Evolutionary conservation across 2,329 filamentous ascomycete species (phyloP).

Genomic region (Verticillium nonalfalfae): DNA sequence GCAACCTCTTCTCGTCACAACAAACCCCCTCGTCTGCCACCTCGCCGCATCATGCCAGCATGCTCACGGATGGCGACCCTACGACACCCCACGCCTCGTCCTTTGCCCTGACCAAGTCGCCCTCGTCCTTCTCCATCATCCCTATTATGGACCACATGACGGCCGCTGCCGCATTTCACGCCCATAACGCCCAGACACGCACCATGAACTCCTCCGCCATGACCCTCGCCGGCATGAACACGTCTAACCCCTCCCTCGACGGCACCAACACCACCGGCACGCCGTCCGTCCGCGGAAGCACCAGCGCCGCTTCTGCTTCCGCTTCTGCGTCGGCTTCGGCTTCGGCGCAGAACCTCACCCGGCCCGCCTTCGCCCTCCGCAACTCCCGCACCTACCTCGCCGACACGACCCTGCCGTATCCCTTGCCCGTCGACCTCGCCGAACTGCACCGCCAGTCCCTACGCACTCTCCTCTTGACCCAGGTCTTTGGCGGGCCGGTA

Average conservation of each 20-base stretch:
- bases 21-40: not conserved
- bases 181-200: slow-evolving; percentile 1
- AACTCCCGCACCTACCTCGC: slow-evolving; percentile 80
- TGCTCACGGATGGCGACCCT: not conserved
- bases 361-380: slow-evolving; percentile 55
- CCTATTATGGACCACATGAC: slow-evolving; percentile 1
- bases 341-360: slow-evolving; percentile 9
- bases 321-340: too few species aligned
- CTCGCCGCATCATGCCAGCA: not conserved
- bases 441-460: slow-evolving; percentile 86
- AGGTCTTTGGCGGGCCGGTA: slow-evolving; percentile 74
- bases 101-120: not conserved
- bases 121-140: slow-evolving; percentile 2
- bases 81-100: not conserved
- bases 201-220: slow-evolving; percentile 2
- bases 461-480: slow-evolving; percentile 72
- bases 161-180: not conserved
- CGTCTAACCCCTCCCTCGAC: slow-evolving; percentile 6
- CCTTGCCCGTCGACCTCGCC: slow-evolving; percentile 79
- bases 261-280: slow-evolving; percentile 1
- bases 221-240: slow-evolving; percentile 6
- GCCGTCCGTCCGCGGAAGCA: slow-evolving; percentile 5
- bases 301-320: slow-evolving; percentile 2
- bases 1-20: not conserved
- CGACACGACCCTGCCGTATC: slow-evolving; percentile 67